Evolutionary conservation across 2,329 filamentous ascomycete genomes (phyloP).

Genomic region (Ascochyta fabae): DNA sequence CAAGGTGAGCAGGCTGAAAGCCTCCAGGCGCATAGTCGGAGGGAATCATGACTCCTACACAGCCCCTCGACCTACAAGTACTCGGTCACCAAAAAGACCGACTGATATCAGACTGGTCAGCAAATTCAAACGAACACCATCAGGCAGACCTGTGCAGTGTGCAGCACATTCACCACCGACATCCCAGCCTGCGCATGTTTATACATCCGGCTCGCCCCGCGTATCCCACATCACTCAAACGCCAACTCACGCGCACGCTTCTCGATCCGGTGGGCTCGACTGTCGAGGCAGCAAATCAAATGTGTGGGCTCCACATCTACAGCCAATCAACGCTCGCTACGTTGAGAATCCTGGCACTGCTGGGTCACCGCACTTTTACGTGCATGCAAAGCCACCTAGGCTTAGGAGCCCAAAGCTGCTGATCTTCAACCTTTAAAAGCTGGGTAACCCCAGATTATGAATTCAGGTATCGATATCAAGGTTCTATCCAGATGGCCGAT

Average conservation of each 20-base stretch:
- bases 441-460: conserved; percentile 33
- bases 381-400: conserved; percentile 43
- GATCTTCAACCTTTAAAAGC: conserved; percentile 36
- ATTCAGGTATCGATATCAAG: conserved; percentile 11
- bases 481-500: conserved; percentile 28
- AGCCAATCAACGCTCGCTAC: conserved; percentile 46
- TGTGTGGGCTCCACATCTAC: conserved; percentile 29
- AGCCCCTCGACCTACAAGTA: not conserved
- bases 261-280: conserved; percentile 35
- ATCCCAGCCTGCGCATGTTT: conserved; percentile 3
- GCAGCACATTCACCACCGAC: not conserved
- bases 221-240: conserved; percentile 15
- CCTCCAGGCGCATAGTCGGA: not conserved
- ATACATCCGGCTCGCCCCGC: conserved; percentile 25
- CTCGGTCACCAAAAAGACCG: not conserved
- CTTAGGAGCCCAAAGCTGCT: conserved; percentile 36
- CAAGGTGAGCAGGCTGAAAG: not conserved
- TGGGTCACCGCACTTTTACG: conserved; percentile 42
- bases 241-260: conserved; percentile 36
- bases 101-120: no score
- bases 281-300: conserved; percentile 40
- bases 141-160: not conserved
- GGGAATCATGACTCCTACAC: not conserved
- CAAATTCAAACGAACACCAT: not conserved
- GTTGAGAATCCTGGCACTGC: conserved; percentile 41